Evolutionary conservation across 1,284 basidiomycete genomes (phyloP).

Genomic region (Macrocybe sp.): DNA sequence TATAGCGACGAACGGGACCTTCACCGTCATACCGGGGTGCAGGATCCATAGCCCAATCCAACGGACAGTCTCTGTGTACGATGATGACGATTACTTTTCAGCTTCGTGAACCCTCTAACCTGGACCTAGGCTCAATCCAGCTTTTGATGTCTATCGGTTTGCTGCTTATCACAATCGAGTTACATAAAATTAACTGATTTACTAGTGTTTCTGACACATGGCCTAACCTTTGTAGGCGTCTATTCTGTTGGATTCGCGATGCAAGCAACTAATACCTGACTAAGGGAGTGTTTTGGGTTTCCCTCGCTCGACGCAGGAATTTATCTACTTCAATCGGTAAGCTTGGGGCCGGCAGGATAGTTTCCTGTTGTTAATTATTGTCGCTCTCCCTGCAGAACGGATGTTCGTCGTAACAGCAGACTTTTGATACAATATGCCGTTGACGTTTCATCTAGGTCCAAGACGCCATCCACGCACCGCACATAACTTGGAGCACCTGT

Average conservation of each 20-base stretch:
- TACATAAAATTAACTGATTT: slow-evolving; percentile 3
- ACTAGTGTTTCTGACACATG: slow-evolving; percentile 34
- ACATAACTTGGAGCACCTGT: slow-evolving; percentile 47
- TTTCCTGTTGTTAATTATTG: no score
- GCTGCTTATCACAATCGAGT: slow-evolving; percentile 26
- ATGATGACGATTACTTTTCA: slow-evolving; percentile 1
- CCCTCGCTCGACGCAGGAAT: slow-evolving; percentile 49
- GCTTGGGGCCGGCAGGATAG: not conserved
- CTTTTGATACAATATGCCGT: not conserved
- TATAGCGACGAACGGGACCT: slow-evolving; percentile 31
- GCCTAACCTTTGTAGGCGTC: slow-evolving; percentile 29
- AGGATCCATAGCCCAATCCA: slow-evolving; percentile 40
- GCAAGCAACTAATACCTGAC: not conserved
- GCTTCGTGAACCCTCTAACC: no score
- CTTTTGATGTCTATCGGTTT: slow-evolving; percentile 42
- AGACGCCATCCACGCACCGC: slow-evolving; percentile 56
- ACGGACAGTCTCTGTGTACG: slow-evolving; percentile 36
- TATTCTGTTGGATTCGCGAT: not conserved
- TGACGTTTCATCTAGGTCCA: slow-evolving; percentile 36
- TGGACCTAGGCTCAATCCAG: slow-evolving; percentile 44
- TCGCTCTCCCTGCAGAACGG: slow-evolving; percentile 17
- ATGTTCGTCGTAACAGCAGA: slow-evolving; percentile 19
- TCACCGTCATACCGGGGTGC: slow-evolving; percentile 30
- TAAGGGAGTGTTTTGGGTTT: slow-evolving; percentile 53
- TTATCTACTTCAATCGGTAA: slow-evolving; percentile 33